Evolutionary conservation across 805 yeast species (phyloP), one percentile per base, ranked within the genome.

Genomic region (Brettanomyces bruxellensis): DNA sequence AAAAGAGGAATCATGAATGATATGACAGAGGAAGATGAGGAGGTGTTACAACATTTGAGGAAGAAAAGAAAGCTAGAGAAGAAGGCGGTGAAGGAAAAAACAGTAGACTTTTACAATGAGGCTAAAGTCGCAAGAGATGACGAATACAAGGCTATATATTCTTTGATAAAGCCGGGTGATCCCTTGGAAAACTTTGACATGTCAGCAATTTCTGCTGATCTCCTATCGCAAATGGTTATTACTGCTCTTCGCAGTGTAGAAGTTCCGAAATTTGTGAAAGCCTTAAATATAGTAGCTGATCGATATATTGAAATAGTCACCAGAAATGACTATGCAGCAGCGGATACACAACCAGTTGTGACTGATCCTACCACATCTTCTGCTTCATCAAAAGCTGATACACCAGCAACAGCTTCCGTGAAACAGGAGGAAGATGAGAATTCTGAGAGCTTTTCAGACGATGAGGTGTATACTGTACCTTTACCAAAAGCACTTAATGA

Each of bases 151-250:
- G 69, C 81, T 13, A 66, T 90, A 38, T 93, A 78, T 60, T 76
- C 82, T 25, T 71, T 91, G 48, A 81, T 84, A 12, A 79, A 76
- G 37, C 67, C 79, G 32, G 64, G 68, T 38, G 79, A 82, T 56
- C 81, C 81, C 43, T 66, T 86, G 48, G 72, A 73, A 36, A 44
- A 54, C n/a, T 83, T 87, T 58, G 91, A 91, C 60, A 76, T 87
- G 46, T 71, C 86, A 2, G 67, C 76, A 8, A 67, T 93, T 6
- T 83, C 93, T 4, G 75, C 74, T 23, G 78, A 79, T 44, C 70
- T 83, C 1, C 73, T 89, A 47, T 73, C 73, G 23, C 73, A 76
- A 40, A 81, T 83, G 73, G 86, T 83, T 13, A 67, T 77, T 47
- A 75, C 77, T 1, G 88, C 95, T 0, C 68, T 93, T 47, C 67